Conservation (phyloP, 208 protist genomes). For the Balamuthia mandrillaris region DNA sequence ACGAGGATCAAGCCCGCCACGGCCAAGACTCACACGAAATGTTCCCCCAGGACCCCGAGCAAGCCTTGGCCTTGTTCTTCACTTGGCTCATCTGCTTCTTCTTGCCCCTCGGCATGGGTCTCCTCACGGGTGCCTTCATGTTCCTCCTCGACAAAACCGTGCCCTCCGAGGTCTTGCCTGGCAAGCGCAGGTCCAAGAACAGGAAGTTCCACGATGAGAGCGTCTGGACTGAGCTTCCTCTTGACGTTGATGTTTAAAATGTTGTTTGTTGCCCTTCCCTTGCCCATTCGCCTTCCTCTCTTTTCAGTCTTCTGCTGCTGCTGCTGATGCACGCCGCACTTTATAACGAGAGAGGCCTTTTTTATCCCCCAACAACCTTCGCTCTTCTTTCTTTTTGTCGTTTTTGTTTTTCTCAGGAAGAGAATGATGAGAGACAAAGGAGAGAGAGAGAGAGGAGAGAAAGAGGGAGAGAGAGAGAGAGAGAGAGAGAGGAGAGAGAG, state of each 20-base stretch:
- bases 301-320: too few species aligned
- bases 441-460: too few species aligned
- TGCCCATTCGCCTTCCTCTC: too few species aligned
- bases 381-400: too few species aligned
- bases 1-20: neutral
- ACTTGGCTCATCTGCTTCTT: neutral
- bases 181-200: neutral
- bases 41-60: neutral
- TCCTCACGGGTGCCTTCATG: neutral
- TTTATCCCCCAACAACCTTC: too few species aligned
- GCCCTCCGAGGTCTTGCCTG: neutral
- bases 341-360: too few species aligned
- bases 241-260: neutral
- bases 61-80: neutral
- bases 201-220: neutral
- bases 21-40: neutral
- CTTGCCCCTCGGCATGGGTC: neutral
- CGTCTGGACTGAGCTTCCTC: neutral
- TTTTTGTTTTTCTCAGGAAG: too few species aligned
- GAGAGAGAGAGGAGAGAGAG: too few species aligned
- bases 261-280: too few species aligned
- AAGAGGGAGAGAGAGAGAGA: too few species aligned
- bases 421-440: too few species aligned
- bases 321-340: too few species aligned
- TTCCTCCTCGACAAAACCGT: neutral